These are phyloP conservation scores for Blastobotrys indianensis DNA, from an alignment of 1,139 yeast genomes.

Conservation along the genomic window DNA sequence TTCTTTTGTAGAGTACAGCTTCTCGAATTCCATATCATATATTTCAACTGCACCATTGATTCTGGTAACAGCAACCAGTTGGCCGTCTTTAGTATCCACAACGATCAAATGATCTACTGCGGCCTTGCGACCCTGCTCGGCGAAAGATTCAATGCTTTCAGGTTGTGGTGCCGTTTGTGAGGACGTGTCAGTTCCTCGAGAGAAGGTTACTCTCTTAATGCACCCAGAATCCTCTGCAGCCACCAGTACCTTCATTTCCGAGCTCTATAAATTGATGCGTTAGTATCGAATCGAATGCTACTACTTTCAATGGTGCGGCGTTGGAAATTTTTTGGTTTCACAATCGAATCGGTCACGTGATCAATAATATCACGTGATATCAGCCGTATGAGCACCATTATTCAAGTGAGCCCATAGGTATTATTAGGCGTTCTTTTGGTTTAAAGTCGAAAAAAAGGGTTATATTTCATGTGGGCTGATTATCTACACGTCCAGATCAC, in stretches of 20 bases:
- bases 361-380: background rate
- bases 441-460: too few species aligned
- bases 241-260: constrained; percentile 33
- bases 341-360: too few species aligned
- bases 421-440: too few species aligned
- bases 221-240: constrained; percentile 37
- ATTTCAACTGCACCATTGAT: constrained; percentile 24
- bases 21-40: constrained; percentile 16
- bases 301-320: background rate
- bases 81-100: constrained; percentile 15
- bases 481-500: too few species aligned
- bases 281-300: background rate
- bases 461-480: too few species aligned
- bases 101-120: constrained; percentile 25
- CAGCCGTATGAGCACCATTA: constrained; percentile 1
- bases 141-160: constrained; percentile 22
- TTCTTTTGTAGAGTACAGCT: constrained; percentile 11
- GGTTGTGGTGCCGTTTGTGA: constrained; percentile 28
- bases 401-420: too few species aligned
- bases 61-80: constrained; percentile 23
- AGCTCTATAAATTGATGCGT: background rate
- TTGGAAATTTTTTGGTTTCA: constrained; percentile 2
- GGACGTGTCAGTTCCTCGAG: constrained; percentile 31
- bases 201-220: constrained; percentile 29
- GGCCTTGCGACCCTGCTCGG: constrained; percentile 25